Percentiles rank a stretch among this genome's conserved stretches.
Conservation (phyloP, 257 asterid species). For the Salvia miltiorrhiza region DNA sequence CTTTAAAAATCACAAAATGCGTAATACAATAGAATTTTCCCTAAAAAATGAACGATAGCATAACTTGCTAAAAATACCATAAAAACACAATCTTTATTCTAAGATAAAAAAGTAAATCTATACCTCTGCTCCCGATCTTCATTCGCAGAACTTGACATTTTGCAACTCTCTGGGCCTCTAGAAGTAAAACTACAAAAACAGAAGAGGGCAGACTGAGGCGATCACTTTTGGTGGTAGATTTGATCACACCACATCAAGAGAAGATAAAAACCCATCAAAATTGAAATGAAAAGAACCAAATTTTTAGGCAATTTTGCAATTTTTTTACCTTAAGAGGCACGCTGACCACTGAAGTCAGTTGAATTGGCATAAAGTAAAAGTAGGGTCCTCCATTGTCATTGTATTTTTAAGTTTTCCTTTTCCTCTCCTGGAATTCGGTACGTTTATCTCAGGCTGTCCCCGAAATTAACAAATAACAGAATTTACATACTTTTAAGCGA, state of each 20-base stretch:
- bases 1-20: constrained; percentile 1
- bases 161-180: constrained; percentile 33
- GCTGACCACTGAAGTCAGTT: constrained; percentile 37
- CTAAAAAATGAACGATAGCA: not conserved
- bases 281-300: constrained; percentile 4
- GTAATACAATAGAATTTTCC: not conserved
- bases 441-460: not conserved
- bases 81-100: not conserved
- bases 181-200: constrained; percentile 12
- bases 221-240: not conserved
- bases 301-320: not conserved
- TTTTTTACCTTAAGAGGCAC: constrained; percentile 25
- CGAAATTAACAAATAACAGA: not conserved
- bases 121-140: constrained; percentile 73
- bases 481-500: not conserved
- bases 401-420: not conserved
- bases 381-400: constrained; percentile 30
- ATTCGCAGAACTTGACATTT: constrained; percentile 46
- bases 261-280: constrained; percentile 16
- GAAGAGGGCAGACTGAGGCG: constrained; percentile 15
- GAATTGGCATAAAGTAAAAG: constrained; percentile 23
- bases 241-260: not conserved
- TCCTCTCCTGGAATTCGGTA: not conserved
- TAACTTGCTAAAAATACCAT: not conserved
- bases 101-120: not conserved